Conservation (phyloP, 1,139 yeast genomes). For the Citeromyces hawaiiensis region DNA sequence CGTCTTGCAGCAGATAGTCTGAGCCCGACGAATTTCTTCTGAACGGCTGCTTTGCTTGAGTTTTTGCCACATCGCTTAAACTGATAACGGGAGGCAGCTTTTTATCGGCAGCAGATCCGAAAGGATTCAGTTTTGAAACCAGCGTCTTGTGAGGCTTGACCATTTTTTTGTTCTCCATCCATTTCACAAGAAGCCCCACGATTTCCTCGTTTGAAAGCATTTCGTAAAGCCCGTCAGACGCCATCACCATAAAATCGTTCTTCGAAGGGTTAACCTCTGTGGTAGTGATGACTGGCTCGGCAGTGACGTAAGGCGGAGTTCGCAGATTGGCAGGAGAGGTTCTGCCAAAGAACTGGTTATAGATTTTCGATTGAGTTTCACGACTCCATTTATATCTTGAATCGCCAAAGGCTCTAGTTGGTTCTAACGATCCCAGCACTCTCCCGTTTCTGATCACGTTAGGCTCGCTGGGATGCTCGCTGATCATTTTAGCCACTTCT, state of each 20-base stretch:
- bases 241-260: slow-evolving; percentile 83
- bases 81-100: slow-evolving; percentile 53
- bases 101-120: slow-evolving; percentile 19
- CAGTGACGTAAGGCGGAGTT: slow-evolving; percentile 96
- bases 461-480: slow-evolving; percentile 89
- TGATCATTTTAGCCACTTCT: slow-evolving; percentile 71
- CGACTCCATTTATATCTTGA: slow-evolving; percentile 82
- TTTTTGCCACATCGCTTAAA: slow-evolving; percentile 40
- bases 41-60: slow-evolving; percentile 42
- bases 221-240: slow-evolving; percentile 90
- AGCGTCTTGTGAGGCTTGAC: slow-evolving; percentile 30
- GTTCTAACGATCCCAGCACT: slow-evolving; percentile 89
- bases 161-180: slow-evolving; percentile 78
- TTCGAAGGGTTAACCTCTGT: slow-evolving; percentile 59
- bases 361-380: slow-evolving; percentile 60
- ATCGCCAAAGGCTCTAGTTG: slow-evolving; percentile 95
- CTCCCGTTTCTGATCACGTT: slow-evolving; percentile 78
- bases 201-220: slow-evolving; percentile 87
- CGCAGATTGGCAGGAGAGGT: slow-evolving; percentile 64
- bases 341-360: slow-evolving; percentile 74
- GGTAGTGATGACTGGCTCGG: slow-evolving; percentile 86
- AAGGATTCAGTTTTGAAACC: slow-evolving; percentile 20
- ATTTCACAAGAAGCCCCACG: slow-evolving; percentile 80
- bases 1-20: slow-evolving; percentile 56
- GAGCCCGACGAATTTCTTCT: slow-evolving; percentile 23